Percentiles rank a stretch among this genome's conserved stretches.
These are phyloP conservation scores for Trypanosoma theileri DNA, from an alignment of 208 protist genomes.

Conservation along the genomic window DNA sequence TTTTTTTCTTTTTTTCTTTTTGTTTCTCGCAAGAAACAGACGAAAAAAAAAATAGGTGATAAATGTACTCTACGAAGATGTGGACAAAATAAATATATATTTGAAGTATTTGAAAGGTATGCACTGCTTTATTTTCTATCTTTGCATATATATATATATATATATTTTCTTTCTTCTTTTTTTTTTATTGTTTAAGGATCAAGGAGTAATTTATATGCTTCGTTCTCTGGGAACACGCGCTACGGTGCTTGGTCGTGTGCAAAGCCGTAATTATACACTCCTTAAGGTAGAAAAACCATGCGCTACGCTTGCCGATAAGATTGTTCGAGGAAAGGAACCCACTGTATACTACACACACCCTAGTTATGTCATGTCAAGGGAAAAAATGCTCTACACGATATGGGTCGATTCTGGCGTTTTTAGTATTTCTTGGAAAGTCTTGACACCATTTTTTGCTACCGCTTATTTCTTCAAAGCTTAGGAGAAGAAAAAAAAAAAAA, in stretches of 20 bases:
- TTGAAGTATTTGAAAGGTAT: too few relatives aligned
- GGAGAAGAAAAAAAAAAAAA: slow-evolving; percentile 4
- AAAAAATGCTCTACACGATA: slow-evolving; percentile 90
- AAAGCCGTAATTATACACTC: slow-evolving; percentile 32
- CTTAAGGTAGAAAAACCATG: slow-evolving; percentile 89
- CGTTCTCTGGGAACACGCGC: slow-evolving; percentile 12
- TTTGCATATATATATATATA: background rate
- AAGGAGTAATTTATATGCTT: slow-evolving; percentile 29
- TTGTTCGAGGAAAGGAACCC: slow-evolving; percentile 62
- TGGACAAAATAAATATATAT: too few relatives aligned
- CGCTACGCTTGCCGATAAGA: slow-evolving; percentile 79
- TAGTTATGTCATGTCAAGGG: slow-evolving; percentile 86
- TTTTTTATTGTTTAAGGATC: slow-evolving; percentile 8
- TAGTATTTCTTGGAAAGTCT: slow-evolving; percentile 53
- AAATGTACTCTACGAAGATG: too few relatives aligned
- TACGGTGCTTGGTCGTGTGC: slow-evolving; percentile 30
- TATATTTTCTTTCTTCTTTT: slow-evolving; percentile 19
- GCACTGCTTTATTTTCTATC: background rate
- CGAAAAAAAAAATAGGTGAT: background rate
- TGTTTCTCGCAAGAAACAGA: slow-evolving; percentile 1
- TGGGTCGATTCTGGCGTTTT: slow-evolving; percentile 88
- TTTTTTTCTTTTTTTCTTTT: background rate
- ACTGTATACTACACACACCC: slow-evolving; percentile 83
- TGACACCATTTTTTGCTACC: slow-evolving; percentile 80
- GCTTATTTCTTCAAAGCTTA: slow-evolving; percentile 91